Evolutionary conservation across 2,329 filamentous ascomycete genomes (phyloP).

Genomic region (Geosmithia flava): DNA sequence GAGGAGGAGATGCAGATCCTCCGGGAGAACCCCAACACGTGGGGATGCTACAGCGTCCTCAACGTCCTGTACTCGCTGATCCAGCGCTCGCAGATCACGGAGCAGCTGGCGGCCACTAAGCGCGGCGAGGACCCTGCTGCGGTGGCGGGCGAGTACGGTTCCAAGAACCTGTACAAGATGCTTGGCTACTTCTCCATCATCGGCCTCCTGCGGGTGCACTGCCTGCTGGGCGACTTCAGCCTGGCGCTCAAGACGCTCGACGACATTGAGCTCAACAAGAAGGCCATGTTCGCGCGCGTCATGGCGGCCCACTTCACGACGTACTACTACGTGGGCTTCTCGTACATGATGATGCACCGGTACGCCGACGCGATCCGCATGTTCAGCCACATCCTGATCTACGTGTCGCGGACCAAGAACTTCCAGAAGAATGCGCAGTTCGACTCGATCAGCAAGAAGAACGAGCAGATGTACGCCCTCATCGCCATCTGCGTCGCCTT

Average conservation of each 20-base stretch:
- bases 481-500: constrained; percentile 98
- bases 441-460: constrained; percentile 99
- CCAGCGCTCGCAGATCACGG: constrained; percentile 93
- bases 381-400: constrained; percentile 99
- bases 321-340: constrained; percentile 99
- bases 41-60: constrained; percentile 98
- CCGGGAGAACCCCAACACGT: constrained; percentile 94
- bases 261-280: constrained; percentile 99
- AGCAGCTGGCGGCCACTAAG: constrained; percentile 92
- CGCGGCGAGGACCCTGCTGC: constrained; percentile 78
- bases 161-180: constrained; percentile 92
- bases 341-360: constrained; percentile 99
- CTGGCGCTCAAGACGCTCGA: constrained; percentile 97
- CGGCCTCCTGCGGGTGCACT: constrained; percentile 90
- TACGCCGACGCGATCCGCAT: constrained; percentile 99
- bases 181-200: constrained; percentile 99
- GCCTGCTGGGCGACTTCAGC: constrained; percentile 92
- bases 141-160: constrained; percentile 91
- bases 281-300: constrained; percentile 98
- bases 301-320: constrained; percentile 99
- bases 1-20: constrained; percentile 87
- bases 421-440: constrained; percentile 99
- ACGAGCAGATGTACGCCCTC: constrained; percentile 98
- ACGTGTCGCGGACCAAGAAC: constrained; percentile 98
- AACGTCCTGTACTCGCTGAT: constrained; percentile 99